Base-by-base conservation (phyloP, 1,139 yeast genomes). In the Chernovozyma sophiae-reginae region DNA sequence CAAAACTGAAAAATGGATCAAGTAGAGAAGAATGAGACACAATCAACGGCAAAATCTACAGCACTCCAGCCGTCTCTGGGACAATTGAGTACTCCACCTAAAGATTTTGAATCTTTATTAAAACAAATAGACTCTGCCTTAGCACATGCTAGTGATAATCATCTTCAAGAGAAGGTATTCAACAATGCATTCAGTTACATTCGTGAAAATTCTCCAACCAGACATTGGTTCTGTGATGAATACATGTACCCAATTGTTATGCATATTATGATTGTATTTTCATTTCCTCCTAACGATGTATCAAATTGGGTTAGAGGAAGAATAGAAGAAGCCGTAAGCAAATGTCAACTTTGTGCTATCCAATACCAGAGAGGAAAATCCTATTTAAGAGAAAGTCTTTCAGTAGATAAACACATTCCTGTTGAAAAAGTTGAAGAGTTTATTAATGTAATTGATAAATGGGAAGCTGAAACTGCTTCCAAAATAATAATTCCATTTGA, bases 171-270 rank as follows among this genome's bases (percentile, higher is more conserved):
- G 13, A 15, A 15, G 15, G 36, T 35, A 17, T 30, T 35, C 18
- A 23, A 15, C 6, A 23, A 23, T 15, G 36, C 31, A 27, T 35
- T 32, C 37, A 20, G 24, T 6, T 35, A 35, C 22, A 15, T 35
- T 12, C 27, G 25, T 15, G 12, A 16, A n/a, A 31, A 35, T 32
- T 20, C 40, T 7, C 31, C 36, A 13, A 16, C 22, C 3, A 20
- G 45, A 17, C 87, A 82, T 46, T 59, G 79, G 54, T 81, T 78
- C 52, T 81, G 89, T 56, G 75, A 79, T 51, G 60, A 62, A 11
- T 53, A 56, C 27, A 60, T 74, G 49, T 63, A 58, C 35, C 72
- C 75, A 4, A 64, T 77, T 18, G 63, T 81, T 10, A 62, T 72
- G 18, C 81, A 80, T 51, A 58, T 72, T 6, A 54, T 82, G 38